A percentile compares a stretch with the other conserved stretches of the same genome.
Conservation (phyloP, 495 filamentous ascomycete genomes). For the Annulohypoxylon maeteangense region DNA sequence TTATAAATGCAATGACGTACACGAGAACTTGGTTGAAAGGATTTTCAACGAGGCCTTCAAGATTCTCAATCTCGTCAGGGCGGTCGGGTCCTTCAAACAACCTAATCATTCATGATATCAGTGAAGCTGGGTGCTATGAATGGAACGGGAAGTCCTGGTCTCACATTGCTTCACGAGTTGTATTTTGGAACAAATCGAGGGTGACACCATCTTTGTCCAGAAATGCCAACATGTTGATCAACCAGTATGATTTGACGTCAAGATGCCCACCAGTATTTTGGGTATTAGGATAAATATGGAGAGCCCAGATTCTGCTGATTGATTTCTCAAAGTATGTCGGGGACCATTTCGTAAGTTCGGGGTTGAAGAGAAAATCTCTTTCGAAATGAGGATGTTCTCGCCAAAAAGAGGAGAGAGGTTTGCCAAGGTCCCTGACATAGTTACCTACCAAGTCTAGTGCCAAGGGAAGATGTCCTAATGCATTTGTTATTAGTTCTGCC, state of each 20-base stretch:
- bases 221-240: slow-evolving; percentile 6
- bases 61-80: not conserved
- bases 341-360: not conserved
- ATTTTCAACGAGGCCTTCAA: slow-evolving; percentile 1
- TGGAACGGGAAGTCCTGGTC: not conserved
- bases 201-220: not conserved
- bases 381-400: slow-evolving; percentile 6
- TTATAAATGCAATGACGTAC: not conserved
- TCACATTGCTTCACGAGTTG: not conserved
- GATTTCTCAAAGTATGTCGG: not conserved
- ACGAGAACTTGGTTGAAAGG: not conserved
- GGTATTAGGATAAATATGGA: not conserved
- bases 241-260: not conserved
- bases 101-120: not conserved
- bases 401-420: slow-evolving; percentile 6
- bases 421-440: not conserved
- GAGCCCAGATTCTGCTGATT: slow-evolving; percentile 1
- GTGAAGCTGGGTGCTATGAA: not conserved
- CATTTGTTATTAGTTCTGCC: not conserved
- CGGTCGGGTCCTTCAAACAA: not conserved
- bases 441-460: slow-evolving; percentile 3
- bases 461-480: not conserved
- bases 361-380: slow-evolving; percentile 1
- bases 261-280: not conserved
- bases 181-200: not conserved